Evolutionary conservation across 345 rosid species (phyloP).

Genomic region (Brassica incana): DNA sequence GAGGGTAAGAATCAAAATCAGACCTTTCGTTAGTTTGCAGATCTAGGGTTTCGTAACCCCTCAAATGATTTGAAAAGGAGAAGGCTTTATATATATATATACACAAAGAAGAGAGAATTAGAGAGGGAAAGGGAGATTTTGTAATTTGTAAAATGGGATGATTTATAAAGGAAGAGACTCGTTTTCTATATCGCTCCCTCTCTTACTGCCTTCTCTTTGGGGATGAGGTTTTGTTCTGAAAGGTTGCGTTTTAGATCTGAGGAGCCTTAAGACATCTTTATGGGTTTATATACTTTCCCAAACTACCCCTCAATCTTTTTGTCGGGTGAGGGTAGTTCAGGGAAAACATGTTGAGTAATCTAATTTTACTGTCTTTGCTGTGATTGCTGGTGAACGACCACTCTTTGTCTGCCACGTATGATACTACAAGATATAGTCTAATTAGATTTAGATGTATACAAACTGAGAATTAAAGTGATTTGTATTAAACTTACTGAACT

Average conservation of each 20-base stretch:
- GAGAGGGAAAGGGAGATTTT: constrained; percentile 38
- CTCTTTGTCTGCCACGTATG: constrained; percentile 30
- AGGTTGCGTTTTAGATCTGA: constrained; percentile 38
- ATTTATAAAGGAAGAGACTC: constrained; percentile 34
- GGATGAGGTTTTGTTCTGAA: constrained; percentile 28
- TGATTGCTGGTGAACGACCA: constrained; percentile 15
- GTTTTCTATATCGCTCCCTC: constrained; percentile 30
- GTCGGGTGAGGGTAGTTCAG: neutral
- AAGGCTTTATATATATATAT: constrained; percentile 14
- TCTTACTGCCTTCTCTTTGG: constrained; percentile 4
- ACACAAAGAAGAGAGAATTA: neutral
- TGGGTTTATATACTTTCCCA: neutral
- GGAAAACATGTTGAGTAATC: neutral
- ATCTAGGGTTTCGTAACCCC: constrained; percentile 33
- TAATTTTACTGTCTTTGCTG: constrained; percentile 16
- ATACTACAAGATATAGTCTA: neutral
- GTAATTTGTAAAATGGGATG: constrained; percentile 34
- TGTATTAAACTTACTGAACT: neutral
- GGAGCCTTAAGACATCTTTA: neutral
- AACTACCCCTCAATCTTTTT: constrained; percentile 15
- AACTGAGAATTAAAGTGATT: neutral
- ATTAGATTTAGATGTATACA: neutral
- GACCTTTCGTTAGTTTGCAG: constrained; percentile 22
- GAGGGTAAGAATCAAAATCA: constrained; percentile 17
- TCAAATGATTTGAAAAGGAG: constrained; percentile 11